Evolutionary conservation across 2,329 filamentous ascomycete genomes (phyloP).

Genomic region (Fusarium pseudograminearum): DNA sequence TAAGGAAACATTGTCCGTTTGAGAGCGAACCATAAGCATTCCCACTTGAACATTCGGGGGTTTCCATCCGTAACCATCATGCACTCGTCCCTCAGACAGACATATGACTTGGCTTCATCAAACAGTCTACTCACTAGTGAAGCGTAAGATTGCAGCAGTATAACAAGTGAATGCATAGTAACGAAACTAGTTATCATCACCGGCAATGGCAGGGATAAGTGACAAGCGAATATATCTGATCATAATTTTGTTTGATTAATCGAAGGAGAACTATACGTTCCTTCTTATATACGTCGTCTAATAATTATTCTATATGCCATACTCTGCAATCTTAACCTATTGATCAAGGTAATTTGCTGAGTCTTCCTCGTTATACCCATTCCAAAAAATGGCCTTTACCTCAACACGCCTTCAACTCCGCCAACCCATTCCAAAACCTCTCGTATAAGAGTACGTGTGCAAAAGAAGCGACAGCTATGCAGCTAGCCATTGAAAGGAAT

Average conservation of each 20-base stretch:
- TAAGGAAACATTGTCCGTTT: slow-evolving; percentile 27
- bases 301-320: slow-evolving; percentile 42
- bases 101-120: not conserved
- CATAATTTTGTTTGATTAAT: slow-evolving; percentile 35
- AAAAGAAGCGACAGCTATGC: slow-evolving; percentile 25
- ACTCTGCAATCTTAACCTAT: slow-evolving; percentile 22
- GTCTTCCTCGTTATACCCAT: slow-evolving; percentile 42
- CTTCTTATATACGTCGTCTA: slow-evolving; percentile 38
- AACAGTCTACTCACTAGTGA: not conserved
- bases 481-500: slow-evolving; percentile 25
- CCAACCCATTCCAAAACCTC: slow-evolving; percentile 29
- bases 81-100: not conserved
- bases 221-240: slow-evolving; percentile 13
- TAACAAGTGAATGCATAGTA: not conserved
- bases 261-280: slow-evolving; percentile 35
- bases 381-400: slow-evolving; percentile 34
- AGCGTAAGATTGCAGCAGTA: not conserved
- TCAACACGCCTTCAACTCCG: slow-evolving; percentile 42
- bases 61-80: not conserved
- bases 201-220: not conserved
- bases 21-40: slow-evolving; percentile 20
- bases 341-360: slow-evolving; percentile 21
- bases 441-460: slow-evolving; percentile 13
- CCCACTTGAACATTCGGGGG: not conserved
- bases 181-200: slow-evolving; percentile 1